Evolutionary conservation across 805 yeast species (phyloP).

Genomic region (Wickerhamiella qilinensis): DNA sequence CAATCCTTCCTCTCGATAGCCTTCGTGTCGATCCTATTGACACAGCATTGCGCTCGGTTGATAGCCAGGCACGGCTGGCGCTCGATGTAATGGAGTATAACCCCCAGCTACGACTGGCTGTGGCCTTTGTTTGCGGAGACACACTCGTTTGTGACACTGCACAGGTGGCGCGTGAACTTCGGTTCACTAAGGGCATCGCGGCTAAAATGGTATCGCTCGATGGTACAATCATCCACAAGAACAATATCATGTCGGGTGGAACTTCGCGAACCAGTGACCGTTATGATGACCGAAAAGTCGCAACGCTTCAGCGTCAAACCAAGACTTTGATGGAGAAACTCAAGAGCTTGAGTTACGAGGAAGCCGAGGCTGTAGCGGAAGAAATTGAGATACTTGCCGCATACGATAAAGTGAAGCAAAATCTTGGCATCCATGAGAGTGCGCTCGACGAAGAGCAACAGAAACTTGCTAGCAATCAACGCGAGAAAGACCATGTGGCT

Average conservation of each 20-base stretch:
- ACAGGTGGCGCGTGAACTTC: conserved; percentile 48
- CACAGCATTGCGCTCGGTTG: conserved; percentile 30
- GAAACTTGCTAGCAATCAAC: conserved; percentile 1
- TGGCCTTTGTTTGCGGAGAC: conserved; percentile 64
- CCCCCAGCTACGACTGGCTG: conserved; percentile 51
- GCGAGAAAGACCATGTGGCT: conserved; percentile 5
- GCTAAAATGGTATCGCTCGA: conserved; percentile 65
- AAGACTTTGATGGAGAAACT: conserved; percentile 14
- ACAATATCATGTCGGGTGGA: conserved; percentile 93
- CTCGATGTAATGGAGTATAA: conserved; percentile 63
- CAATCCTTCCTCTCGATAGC: conserved; percentile 78
- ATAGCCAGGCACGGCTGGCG: conserved; percentile 45
- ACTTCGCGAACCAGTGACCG: conserved; percentile 6
- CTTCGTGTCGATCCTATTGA: conserved; percentile 42
- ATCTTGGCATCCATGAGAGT: background rate
- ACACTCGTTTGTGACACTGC: conserved; percentile 63
- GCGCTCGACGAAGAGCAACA: background rate
- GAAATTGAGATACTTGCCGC: background rate
- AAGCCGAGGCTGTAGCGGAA: background rate
- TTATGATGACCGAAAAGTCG: conserved; percentile 10
- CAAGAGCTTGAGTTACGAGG: conserved; percentile 3
- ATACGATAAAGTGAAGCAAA: background rate
- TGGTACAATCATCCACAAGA: conserved; percentile 70
- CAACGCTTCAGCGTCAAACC: conserved; percentile 9
- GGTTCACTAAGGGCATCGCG: conserved; percentile 45